Conservation (phyloP, 345 rosid genomes). For the Eucalyptus leucophloia region DNA sequence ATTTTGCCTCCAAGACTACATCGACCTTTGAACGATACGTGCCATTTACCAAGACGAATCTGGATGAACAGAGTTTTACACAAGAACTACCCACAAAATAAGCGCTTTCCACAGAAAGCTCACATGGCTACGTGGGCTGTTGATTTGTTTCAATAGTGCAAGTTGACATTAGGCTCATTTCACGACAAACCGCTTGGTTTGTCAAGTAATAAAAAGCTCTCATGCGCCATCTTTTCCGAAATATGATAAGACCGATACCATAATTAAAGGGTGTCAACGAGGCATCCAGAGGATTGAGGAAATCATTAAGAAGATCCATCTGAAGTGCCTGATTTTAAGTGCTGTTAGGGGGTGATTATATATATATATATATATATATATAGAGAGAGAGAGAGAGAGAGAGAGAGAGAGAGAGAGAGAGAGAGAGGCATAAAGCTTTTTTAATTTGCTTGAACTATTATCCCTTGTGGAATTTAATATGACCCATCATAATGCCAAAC, state of each 20-base stretch:
- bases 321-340: constrained; percentile 12
- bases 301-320: constrained; percentile 15
- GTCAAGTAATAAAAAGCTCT: neutral
- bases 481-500: neutral
- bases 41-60: neutral
- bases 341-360: neutral
- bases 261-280: neutral
- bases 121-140: neutral
- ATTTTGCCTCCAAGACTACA: neutral
- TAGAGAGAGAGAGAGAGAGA: too few species aligned
- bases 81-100: neutral
- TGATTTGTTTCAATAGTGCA: neutral
- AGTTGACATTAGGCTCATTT: neutral
- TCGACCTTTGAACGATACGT: neutral
- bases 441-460: neutral
- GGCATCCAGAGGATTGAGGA: neutral
- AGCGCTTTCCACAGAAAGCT: neutral
- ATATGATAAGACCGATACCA: neutral
- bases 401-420: too few species aligned
- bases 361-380: too few species aligned
- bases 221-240: neutral
- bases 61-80: neutral
- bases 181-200: neutral
- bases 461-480: neutral
- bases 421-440: neutral